Percentiles rank a stretch among this genome's conserved stretches.
These are phyloP conservation scores for Clavispora vitiphila DNA, from an alignment of 805 yeast species.

Conservation along the genomic window DNA sequence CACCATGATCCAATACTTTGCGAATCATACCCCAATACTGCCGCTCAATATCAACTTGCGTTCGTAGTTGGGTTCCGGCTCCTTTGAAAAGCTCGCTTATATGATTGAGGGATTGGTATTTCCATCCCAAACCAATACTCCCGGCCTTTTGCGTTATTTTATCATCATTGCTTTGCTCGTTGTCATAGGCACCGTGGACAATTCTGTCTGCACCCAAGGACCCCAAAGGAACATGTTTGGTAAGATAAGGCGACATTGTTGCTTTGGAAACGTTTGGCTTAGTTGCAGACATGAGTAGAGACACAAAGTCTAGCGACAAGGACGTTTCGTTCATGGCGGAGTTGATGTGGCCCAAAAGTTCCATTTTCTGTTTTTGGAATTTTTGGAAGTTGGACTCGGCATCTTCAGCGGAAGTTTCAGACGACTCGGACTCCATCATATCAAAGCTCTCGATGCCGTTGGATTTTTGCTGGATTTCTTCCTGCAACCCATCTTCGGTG, in stretches of 20 bases:
- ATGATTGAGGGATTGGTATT: conserved; percentile 58
- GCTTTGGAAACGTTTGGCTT: conserved; percentile 83
- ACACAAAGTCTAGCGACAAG: conserved; percentile 79
- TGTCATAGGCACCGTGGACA: conserved; percentile 15
- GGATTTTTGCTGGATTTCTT: conserved; percentile 35
- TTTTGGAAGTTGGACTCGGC: conserved; percentile 26
- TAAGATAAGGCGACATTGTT: conserved; percentile 82
- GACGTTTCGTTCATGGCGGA: conserved; percentile 86
- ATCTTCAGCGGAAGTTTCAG: conserved; percentile 3
- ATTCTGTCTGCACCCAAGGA: conserved; percentile 55
- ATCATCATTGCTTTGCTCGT: conserved; percentile 11
- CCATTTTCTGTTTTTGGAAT: conserved; percentile 48
- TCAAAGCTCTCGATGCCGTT: neutral
- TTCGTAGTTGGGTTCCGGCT: conserved; percentile 47
- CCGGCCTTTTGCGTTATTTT: conserved; percentile 21
- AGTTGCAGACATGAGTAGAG: conserved; percentile 71
- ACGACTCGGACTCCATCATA: conserved; percentile 1
- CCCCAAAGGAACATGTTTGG: conserved; percentile 69
- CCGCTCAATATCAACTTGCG: conserved; percentile 57
- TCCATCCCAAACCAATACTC: conserved; percentile 77
- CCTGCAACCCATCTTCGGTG: conserved; percentile 48
- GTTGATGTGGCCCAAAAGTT: conserved; percentile 48
- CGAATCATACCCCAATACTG: conserved; percentile 60
- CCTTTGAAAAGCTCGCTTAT: conserved; percentile 47
- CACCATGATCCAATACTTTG: conserved; percentile 43